A percentile compares a stretch with the other conserved stretches of the same genome.
phyloP scores from a whole-genome alignment of 2,329 filamentous ascomycete genomes.

The Stemphylium lycopersici region DNA sequence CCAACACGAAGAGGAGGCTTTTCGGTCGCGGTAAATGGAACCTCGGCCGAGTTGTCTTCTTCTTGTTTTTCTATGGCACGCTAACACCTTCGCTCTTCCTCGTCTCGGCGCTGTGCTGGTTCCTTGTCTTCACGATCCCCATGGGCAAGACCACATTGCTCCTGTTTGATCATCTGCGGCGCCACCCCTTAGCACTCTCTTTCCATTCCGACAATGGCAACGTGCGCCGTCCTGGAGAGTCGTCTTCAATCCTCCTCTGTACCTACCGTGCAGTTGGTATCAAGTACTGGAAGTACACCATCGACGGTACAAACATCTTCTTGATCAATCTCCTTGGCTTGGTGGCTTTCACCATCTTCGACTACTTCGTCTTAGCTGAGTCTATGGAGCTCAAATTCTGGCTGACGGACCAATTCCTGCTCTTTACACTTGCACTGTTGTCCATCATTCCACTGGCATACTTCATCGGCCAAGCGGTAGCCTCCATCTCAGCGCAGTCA shows the following conservation, averaged over 20 bases:
- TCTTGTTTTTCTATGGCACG: conserved; percentile 92
- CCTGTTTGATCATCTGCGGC: conserved; percentile 86
- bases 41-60: conserved; percentile 91
- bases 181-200: conserved; percentile 88
- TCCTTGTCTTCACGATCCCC: conserved; percentile 95
- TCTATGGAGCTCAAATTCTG: conserved; percentile 72
- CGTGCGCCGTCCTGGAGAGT: conserved; percentile 71
- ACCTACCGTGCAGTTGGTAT: conserved; percentile 93
- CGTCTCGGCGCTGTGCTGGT: conserved; percentile 90
- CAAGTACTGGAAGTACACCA: conserved; percentile 99
- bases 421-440: conserved; percentile 82
- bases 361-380: conserved; percentile 80
- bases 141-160: conserved; percentile 96
- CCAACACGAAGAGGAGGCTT: conserved; percentile 74
- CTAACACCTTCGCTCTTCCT: conserved; percentile 85
- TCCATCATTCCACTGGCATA: conserved; percentile 97
- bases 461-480: conserved; percentile 97
- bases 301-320: conserved; percentile 98
- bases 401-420: conserved; percentile 81
- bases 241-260: conserved; percentile 88
- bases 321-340: conserved; percentile 95
- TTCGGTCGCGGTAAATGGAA: conserved; percentile 98
- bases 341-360: conserved; percentile 92
- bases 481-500: conserved; percentile 96
- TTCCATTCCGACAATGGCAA: conserved; percentile 87